Evolutionary conservation across 2,329 filamentous ascomycete genomes (phyloP).

Genomic region (Thelonectria olida): DNA sequence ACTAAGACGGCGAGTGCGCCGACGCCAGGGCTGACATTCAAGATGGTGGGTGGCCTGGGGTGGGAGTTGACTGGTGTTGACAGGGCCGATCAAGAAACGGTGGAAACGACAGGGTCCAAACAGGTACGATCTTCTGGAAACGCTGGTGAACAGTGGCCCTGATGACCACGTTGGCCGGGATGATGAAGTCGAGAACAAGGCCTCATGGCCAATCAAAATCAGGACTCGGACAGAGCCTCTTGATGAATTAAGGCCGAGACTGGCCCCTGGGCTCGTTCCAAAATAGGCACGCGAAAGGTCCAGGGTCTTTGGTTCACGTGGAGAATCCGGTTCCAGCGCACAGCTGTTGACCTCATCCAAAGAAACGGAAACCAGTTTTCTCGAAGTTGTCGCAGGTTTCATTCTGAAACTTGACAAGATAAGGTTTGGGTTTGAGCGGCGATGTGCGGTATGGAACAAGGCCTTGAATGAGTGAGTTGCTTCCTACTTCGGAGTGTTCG

Average conservation of each 20-base stretch:
- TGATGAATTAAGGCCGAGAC: conserved; percentile 11
- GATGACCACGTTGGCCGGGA: conserved; percentile 15
- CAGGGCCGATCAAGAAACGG: conserved; percentile 30
- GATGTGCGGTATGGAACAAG: too few relatives aligned
- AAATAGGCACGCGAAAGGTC: conserved; percentile 8
- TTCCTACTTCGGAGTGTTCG: too few relatives aligned
- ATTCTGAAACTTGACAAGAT: conserved; percentile 31
- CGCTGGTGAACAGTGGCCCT: conserved; percentile 27
- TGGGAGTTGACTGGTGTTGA: conserved; percentile 24
- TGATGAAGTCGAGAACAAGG: conserved; percentile 14
- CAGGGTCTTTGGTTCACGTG: conserved; percentile 26
- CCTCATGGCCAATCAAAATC: conserved; percentile 39
- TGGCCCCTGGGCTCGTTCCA: conserved; percentile 21
- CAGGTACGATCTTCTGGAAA: conserved; percentile 31
- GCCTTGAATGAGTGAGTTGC: too few relatives aligned
- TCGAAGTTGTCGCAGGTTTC: conserved; percentile 27
- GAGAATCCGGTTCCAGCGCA: conserved; percentile 9
- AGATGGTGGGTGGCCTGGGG: conserved; percentile 16
- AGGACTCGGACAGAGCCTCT: conserved; percentile 18
- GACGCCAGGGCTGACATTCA: conserved; percentile 3
- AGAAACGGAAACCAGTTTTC: conserved; percentile 36
- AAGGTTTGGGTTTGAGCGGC: not conserved
- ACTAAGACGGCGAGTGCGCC: not conserved
- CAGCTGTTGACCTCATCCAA: conserved; percentile 35
- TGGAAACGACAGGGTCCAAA: conserved; percentile 25